Evolutionary conservation across 768 basidiomycete genomes (phyloP), one percentile per base, ranked within the genome.

Genomic region (Xerocomellus amylosporus): DNA sequence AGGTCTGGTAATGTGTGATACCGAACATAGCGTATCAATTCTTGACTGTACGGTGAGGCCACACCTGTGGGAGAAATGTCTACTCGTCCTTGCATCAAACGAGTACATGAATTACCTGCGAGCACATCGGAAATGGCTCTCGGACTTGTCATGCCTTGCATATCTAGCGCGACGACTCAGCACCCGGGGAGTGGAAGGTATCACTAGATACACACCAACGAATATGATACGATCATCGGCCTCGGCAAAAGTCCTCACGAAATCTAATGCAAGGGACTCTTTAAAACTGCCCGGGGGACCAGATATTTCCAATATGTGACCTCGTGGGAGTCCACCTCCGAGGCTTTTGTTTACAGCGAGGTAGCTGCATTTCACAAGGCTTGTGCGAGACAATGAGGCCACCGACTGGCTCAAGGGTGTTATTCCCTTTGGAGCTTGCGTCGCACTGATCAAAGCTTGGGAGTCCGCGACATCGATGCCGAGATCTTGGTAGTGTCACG

Each of bases 201-300:
- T 39, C 17, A 57, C 8, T 39, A 31, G 34, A 56, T 42, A 58
- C 45, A 69, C 69, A 88, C 89, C 89, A 55, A 85, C 72, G 58
- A 89, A 84, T 20, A 90, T 67, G 6, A 85, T 77, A n/a, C 78
- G 76, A 44, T 82, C 75, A 1, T 73, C 73, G 4, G 72, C 67
- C 54, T 79, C 71, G 3, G 79, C 69, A 51, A 85, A 82, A 4
- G 70, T 75, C 33, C 70, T 65, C 14, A 78, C 75, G 42, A 88
- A 76, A 47, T 77, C 75, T 14, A 78, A 68, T 9, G 80, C 79
- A 8, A 89, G 58, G 13, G 61, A 64, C 54, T 86, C 85, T 58
- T 88, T 90, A 10, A 81, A 79, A 37, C 80, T 78, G 45, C 89
- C 89, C 1, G 89, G 88, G 42, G 87, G 86, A 0, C 89, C 88